A percentile compares a stretch with the other conserved stretches of the same genome.
phyloP scores from a whole-genome alignment of 352 stramenopile species.

The Pythium insidiosum region DNA sequence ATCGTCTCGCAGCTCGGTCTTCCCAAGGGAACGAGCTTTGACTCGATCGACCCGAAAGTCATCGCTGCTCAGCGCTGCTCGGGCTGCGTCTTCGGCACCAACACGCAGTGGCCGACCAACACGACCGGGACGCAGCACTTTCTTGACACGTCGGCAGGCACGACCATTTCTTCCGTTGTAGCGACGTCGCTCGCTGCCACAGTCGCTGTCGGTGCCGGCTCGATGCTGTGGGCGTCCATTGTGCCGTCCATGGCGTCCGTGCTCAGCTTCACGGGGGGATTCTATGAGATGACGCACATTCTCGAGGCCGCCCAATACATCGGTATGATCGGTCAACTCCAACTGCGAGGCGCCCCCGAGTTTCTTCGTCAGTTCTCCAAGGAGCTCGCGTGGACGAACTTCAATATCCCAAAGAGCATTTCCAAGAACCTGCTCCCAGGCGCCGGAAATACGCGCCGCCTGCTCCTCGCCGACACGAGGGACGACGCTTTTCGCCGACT shows the following conservation, averaged over 20 bases:
- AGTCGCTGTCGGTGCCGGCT: constrained; percentile 35
- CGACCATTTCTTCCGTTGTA: constrained; percentile 52
- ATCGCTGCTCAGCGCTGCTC: constrained; percentile 65
- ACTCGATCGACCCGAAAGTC: constrained; percentile 36
- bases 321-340: constrained; percentile 75
- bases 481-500: too few species aligned
- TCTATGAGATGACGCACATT: constrained; percentile 85
- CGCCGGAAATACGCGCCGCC: constrained; percentile 11
- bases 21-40: constrained; percentile 32
- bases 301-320: constrained; percentile 83
- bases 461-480: constrained; percentile 2
- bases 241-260: constrained; percentile 53
- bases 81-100: constrained; percentile 77
- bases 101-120: constrained; percentile 76
- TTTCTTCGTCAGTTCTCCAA: constrained; percentile 82
- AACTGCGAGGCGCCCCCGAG: constrained; percentile 56
- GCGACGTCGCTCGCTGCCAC: constrained; percentile 54
- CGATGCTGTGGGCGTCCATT: constrained; percentile 67
- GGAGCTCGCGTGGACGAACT: constrained; percentile 80
- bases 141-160: constrained; percentile 60
- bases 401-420: constrained; percentile 64
- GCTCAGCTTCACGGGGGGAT: constrained; percentile 57
- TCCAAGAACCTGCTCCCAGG: constrained; percentile 13
- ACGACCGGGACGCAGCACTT: constrained; percentile 60
- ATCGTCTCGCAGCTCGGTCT: constrained; percentile 49